phyloP scores from a whole-genome alignment of 345 rosid species.

The Zanthoxylum bungeanum region DNA sequence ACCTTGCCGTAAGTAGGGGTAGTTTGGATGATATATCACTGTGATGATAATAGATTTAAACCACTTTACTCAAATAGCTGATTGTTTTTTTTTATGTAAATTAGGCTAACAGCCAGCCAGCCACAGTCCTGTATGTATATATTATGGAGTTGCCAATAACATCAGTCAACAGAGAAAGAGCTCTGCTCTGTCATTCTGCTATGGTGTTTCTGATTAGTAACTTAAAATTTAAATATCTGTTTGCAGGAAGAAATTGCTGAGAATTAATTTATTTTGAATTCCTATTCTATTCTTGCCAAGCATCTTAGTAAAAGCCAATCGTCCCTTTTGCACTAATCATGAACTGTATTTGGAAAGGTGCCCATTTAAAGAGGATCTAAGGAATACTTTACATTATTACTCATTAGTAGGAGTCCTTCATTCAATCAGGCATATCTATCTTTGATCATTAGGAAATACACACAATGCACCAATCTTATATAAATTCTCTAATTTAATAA shows the following conservation, averaged over 20 bases:
- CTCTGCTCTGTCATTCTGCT: not conserved
- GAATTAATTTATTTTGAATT: not conserved
- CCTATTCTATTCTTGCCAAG: not conserved
- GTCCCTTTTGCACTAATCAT: not conserved
- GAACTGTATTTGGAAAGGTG: not conserved
- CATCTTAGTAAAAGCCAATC: too few relatives aligned
- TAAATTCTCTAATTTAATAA: too few relatives aligned
- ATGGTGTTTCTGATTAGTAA: not conserved
- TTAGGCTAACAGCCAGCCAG: too few relatives aligned
- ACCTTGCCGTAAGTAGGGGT: slow-evolving; percentile 62
- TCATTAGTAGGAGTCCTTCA: not conserved
- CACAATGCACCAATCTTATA: too few relatives aligned
- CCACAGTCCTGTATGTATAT: not conserved
- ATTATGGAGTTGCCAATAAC: not conserved
- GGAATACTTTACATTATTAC: not conserved
- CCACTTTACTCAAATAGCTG: slow-evolving; percentile 37
- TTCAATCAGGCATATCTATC: not conserved
- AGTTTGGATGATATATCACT: slow-evolving; percentile 76
- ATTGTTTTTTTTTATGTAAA: not conserved
- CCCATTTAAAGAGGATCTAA: not conserved
- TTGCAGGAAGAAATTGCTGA: not conserved
- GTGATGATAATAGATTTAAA: slow-evolving; percentile 68
- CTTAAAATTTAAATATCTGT: not conserved
- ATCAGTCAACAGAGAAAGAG: not conserved
- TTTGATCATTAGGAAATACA: not conserved